Base-by-base conservation (phyloP, 805 yeast species). In the Millerozyma miso region DNA sequence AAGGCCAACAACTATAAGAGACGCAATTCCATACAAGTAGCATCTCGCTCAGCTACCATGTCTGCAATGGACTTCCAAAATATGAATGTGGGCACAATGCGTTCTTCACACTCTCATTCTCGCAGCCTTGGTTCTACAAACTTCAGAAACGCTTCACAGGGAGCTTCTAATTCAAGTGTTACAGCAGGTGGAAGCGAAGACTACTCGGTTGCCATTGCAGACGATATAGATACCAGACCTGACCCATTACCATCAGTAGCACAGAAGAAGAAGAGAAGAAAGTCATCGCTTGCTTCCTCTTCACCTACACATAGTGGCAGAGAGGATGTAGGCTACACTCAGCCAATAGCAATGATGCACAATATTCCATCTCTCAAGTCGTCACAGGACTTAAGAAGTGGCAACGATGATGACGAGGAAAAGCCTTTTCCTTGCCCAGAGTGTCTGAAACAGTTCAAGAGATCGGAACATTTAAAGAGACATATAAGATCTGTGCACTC, bases 401-500 rank as follows among this genome's bases (percentile, higher is more conserved):
- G 40, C 43, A 26, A 17, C 31, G 31, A 31, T 37, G 20, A 43
- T 44, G 17, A 44, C 47, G 20, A 43, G 19, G 38, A 32, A 23
- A 20, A 35, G 10, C 31, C 50, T 12, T 69, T 69, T 52, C 73
- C 71, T 17, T 69, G 74, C 46, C 63, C 64, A 3, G 69, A 68
- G 37, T 69, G 74, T 48, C 61, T 58, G 34, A 69, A 69, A 51
- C 71, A 65, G 44, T 69, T 69, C 54, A 69, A 69, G 53, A 52
- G 74, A 33, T 63, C 67, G 33, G 74, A 69, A 50, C 74, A 69
- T 52, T 56, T 69, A 47, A 69, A 69, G 48, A 55, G 74, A 32
- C 74, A 69, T 45, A 59, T 67, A 37, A 52, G 74, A 35, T 65
- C 72, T 3, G 74, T 69, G 34, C 74, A 69, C 52, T 64, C 71